Conservation (phyloP, 2,329 filamentous ascomycete genomes). For the Parastagonospora avenae region DNA sequence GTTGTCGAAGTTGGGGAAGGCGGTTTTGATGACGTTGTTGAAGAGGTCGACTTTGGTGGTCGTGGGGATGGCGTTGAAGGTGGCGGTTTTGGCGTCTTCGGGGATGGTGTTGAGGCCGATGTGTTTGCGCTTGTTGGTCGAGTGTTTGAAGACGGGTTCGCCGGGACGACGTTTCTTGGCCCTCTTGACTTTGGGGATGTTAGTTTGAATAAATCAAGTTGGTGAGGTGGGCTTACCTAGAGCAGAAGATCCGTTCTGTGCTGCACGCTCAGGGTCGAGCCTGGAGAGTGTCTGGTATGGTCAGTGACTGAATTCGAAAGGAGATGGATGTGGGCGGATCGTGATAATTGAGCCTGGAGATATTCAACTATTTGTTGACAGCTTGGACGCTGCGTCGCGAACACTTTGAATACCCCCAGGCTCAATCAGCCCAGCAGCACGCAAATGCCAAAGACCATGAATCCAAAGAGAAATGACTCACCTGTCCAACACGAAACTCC, state of each 20-base stretch:
- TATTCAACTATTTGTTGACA: no score
- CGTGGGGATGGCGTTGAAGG: slow-evolving; percentile 27
- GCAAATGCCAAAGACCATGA: neutral
- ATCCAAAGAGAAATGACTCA: slow-evolving; percentile 11
- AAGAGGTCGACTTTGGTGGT: slow-evolving; percentile 35
- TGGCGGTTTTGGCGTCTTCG: slow-evolving; percentile 25
- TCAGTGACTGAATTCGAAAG: neutral
- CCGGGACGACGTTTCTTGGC: slow-evolving; percentile 12
- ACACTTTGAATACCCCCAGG: neutral
- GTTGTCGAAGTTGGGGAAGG: slow-evolving; percentile 38
- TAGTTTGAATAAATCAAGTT: neutral
- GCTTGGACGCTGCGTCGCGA: neutral
- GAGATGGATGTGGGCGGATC: neutral
- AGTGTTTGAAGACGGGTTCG: slow-evolving; percentile 23
- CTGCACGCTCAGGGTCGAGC: slow-evolving; percentile 10
- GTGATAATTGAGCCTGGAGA: no score
- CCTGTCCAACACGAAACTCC: slow-evolving; percentile 28
- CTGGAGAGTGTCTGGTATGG: slow-evolving; percentile 18
- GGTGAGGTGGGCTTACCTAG: slow-evolving; percentile 6
- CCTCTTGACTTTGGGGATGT: slow-evolving; percentile 1
- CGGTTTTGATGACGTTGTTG: slow-evolving; percentile 28
- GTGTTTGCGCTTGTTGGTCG: slow-evolving; percentile 31
- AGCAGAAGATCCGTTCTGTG: slow-evolving; percentile 1
- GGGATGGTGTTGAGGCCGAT: slow-evolving; percentile 28
- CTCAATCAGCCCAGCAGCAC: neutral